phyloP scores from a whole-genome alignment of 495 filamentous ascomycete species.

The Podospora pseudoanserina region DNA sequence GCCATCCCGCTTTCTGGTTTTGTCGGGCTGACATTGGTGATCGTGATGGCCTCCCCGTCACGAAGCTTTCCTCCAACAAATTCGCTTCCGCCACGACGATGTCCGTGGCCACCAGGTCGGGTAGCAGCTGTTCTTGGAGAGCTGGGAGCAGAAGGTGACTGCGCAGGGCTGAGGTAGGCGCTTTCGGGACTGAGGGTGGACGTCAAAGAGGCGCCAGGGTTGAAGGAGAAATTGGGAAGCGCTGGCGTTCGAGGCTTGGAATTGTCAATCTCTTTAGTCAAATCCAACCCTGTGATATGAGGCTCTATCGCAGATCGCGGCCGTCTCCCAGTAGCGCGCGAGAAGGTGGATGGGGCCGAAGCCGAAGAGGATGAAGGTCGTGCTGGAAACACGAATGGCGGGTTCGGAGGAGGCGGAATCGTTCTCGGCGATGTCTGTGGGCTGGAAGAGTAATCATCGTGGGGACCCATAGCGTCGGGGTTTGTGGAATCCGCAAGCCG shows the following conservation, averaged over 20 bases:
- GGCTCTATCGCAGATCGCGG: slow-evolving; percentile 47
- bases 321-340: slow-evolving; percentile 43
- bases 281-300: slow-evolving; percentile 19
- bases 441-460: slow-evolving; percentile 20
- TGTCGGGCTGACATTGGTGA: slow-evolving; percentile 61
- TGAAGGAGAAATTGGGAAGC: slow-evolving; percentile 64
- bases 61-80: slow-evolving; percentile 72
- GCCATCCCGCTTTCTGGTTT: slow-evolving; percentile 57
- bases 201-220: slow-evolving; percentile 46
- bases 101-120: slow-evolving; percentile 49
- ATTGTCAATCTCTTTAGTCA: slow-evolving; percentile 21
- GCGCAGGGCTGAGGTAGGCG: slow-evolving; percentile 41
- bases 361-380: slow-evolving; percentile 42
- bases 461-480: slow-evolving; percentile 20
- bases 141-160: slow-evolving; percentile 35
- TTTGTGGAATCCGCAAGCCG: slow-evolving; percentile 8
- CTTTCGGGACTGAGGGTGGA: slow-evolving; percentile 24
- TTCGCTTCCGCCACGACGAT: slow-evolving; percentile 72
- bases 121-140: slow-evolving; percentile 45
- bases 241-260: slow-evolving; percentile 37
- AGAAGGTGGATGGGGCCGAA: slow-evolving; percentile 46
- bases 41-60: slow-evolving; percentile 49
- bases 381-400: slow-evolving; percentile 67
- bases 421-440: slow-evolving; percentile 36
- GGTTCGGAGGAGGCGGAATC: slow-evolving; percentile 58